Percentiles rank a stretch among this genome's conserved stretches.
Conservation (phyloP, 108 stramenopile genomes). For the Mediolabrus comicus region DNA sequence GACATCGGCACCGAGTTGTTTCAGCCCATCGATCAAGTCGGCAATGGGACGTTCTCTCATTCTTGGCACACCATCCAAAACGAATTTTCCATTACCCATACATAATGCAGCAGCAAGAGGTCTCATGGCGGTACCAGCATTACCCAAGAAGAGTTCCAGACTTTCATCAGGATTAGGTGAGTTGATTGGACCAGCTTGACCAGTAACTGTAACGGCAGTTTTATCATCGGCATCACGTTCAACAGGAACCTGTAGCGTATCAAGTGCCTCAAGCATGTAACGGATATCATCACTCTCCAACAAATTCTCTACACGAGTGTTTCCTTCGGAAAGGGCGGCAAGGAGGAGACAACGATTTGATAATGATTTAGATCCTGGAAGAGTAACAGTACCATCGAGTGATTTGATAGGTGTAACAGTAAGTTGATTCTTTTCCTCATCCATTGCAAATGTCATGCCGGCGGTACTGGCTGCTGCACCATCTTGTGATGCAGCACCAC, state of each 20-base stretch:
- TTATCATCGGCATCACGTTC: conserved; percentile 54
- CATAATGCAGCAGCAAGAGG: conserved; percentile 92
- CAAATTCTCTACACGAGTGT: conserved; percentile 83
- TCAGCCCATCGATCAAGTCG: conserved; percentile 90
- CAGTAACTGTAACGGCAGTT: conserved; percentile 72
- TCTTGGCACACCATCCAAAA: conserved; percentile 92
- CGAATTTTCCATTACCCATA: conserved; percentile 88
- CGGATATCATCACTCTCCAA: conserved; percentile 94
- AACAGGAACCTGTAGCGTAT: conserved; percentile 77
- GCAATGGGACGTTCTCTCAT: conserved; percentile 97
- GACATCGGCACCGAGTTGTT: conserved; percentile 94
- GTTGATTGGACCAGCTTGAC: conserved; percentile 85
- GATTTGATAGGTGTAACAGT: conserved; percentile 76
- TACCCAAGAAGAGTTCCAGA: conserved; percentile 88
- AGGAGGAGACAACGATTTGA: conserved; percentile 88
- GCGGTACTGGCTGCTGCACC: not conserved
- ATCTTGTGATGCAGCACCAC: not conserved
- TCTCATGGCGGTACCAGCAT: conserved; percentile 96
- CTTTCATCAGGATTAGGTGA: conserved; percentile 59
- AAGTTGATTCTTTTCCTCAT: conserved; percentile 46
- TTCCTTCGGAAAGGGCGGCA: conserved; percentile 71
- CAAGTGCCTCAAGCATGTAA: conserved; percentile 95
- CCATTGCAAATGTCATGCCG: conserved; percentile 37
- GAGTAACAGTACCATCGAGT: conserved; percentile 86
- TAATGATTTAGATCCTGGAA: conserved; percentile 93